phyloP scores from a whole-genome alignment of 2,329 filamentous ascomycete species.

The Botrytis byssoidea region DNA sequence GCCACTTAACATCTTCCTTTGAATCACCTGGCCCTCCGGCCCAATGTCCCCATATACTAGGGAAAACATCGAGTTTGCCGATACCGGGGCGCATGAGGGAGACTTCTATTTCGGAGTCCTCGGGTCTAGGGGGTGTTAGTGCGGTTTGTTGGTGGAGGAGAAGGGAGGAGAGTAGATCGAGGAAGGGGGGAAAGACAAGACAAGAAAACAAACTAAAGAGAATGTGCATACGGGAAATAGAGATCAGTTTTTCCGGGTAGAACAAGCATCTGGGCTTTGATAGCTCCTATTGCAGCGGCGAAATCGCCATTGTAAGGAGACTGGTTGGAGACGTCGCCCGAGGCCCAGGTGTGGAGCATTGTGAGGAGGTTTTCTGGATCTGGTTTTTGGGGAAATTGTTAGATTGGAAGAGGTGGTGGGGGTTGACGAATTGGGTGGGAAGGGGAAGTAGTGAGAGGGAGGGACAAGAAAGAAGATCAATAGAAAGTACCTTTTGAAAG shows the following conservation, averaged over 20 bases:
- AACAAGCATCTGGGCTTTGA: constrained; percentile 71
- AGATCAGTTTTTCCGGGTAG: constrained; percentile 72
- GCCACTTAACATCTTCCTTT: constrained; percentile 68
- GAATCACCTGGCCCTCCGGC: constrained; percentile 70
- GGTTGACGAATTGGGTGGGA: neutral
- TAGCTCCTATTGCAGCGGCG: constrained; percentile 61
- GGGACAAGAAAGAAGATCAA: neutral
- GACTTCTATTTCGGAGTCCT: constrained; percentile 76
- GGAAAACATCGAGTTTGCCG: constrained; percentile 53
- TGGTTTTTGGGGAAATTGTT: constrained; percentile 26
- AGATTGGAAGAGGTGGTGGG: neutral
- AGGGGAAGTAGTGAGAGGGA: too few relatives aligned
- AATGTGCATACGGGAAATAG: constrained; percentile 68
- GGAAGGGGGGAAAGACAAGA: too few relatives aligned
- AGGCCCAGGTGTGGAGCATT: constrained; percentile 79
- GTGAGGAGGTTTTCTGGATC: constrained; percentile 72
- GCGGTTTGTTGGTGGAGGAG: too few relatives aligned
- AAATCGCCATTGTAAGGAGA: constrained; percentile 67
- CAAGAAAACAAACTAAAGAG: neutral
- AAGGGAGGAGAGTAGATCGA: neutral
- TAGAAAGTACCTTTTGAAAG: constrained; percentile 55
- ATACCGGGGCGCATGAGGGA: constrained; percentile 57
- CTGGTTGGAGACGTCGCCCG: constrained; percentile 67
- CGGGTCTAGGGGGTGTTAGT: constrained; percentile 50
- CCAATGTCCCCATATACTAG: constrained; percentile 66